A percentile compares a stretch with the other conserved stretches of the same genome.
phyloP scores from a whole-genome alignment of 2,329 filamentous ascomycete genomes.

The Colletotrichum nymphaeae region DNA sequence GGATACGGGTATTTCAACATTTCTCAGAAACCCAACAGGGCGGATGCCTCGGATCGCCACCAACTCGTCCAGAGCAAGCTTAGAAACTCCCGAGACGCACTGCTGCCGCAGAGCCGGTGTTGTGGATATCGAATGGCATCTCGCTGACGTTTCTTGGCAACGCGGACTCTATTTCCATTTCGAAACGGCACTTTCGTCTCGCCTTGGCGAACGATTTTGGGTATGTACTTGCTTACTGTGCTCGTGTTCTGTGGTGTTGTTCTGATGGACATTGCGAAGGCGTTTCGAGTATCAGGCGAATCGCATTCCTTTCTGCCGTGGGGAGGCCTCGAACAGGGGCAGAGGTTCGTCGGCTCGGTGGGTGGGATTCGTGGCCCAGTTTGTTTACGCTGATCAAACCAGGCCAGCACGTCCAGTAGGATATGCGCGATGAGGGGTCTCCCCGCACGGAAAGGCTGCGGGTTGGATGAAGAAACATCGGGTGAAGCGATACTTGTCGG shows the following conservation, averaged over 20 bases:
- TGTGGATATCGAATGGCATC: constrained; percentile 27
- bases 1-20: constrained; percentile 12
- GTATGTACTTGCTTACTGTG: background rate
- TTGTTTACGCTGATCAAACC: background rate
- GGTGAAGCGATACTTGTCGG: constrained; percentile 32
- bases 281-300: constrained; percentile 20
- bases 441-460: background rate
- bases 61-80: background rate
- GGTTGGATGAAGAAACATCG: constrained; percentile 3
- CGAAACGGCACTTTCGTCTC: constrained; percentile 4
- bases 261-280: background rate
- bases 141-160: constrained; percentile 21
- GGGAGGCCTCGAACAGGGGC: background rate
- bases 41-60: background rate
- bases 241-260: background rate
- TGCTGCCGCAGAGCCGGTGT: constrained; percentile 10
- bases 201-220: background rate
- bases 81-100: background rate
- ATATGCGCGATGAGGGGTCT: background rate
- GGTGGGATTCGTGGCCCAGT: background rate
- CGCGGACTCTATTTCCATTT: constrained; percentile 1
- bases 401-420: background rate
- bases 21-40: background rate
- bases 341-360: background rate
- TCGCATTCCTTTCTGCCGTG: constrained; percentile 6